Evolutionary conservation across 139 green algal genomes (phyloP), one percentile per base, ranked within the genome.

Genomic region (Klebsormidium nitens): DNA sequence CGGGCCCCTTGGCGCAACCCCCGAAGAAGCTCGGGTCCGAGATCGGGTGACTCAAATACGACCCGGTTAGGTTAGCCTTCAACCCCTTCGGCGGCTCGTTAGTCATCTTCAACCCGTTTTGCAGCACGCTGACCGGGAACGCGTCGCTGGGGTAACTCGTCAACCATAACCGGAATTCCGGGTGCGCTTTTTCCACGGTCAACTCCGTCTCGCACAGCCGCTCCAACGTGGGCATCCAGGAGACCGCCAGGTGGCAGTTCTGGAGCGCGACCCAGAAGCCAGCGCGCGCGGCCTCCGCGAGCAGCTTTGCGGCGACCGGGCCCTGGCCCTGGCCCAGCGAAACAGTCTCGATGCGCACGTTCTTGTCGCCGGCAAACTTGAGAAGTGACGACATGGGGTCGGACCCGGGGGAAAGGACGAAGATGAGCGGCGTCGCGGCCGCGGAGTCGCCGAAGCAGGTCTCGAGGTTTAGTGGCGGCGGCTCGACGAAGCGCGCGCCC

Each of bases 231-330:
- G 87, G 81, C 69, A 92, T 67, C 64, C 87, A 92, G 61, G 56
- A 78, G 72, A 83, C 85, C n/a, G 84, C 84, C 34, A 92, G 82
- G 72, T 92, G 87, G 77, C 87, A 92, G 74, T 92, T 92, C 74
- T 87, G 83, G 47, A 89, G 85, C 32, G 87, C 83, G 58, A 93
- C 86, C 87, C 87, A 93, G 74, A 86, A 88, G 38, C 87, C 87
- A 57, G 85, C 75, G 37, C 75, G 34, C 58, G 71, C 72, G 14
- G 75, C 83, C 57, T 83, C 49, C 46, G 86, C 77, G 28, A 93
- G 86, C 62, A 65, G 78, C 72, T 87, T 74, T 40, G 87, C 87
- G 1, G 87, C 87, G 1, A 90, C 75, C 32, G 87, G 87, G 23
- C 85, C 87, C 74, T 93, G 87, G 4, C 87, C 87, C 81, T 93